Evolutionary conservation across 495 filamentous ascomycete species (phyloP).

Genomic region (Hypoxylon crocopeplum): DNA sequence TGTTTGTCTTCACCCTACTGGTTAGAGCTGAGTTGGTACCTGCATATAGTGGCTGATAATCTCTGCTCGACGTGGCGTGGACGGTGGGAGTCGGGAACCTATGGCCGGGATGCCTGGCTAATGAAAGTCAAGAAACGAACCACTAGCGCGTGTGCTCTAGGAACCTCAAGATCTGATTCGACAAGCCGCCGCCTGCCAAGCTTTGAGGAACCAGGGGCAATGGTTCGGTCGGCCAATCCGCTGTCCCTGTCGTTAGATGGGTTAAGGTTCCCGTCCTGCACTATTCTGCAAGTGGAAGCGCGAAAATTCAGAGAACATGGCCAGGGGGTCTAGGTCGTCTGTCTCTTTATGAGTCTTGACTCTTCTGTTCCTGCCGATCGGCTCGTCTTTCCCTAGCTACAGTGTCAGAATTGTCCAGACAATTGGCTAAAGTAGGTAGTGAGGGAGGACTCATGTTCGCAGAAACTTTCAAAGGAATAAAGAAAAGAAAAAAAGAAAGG

Average conservation of each 20-base stretch:
- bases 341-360: background rate
- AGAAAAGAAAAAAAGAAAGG: too few species aligned
- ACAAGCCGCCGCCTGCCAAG: conserved; percentile 19
- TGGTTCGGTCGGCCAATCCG: conserved; percentile 26
- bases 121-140: conserved; percentile 17
- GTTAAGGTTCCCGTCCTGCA: conserved; percentile 25
- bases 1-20: conserved; percentile 26
- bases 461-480: too few species aligned
- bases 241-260: conserved; percentile 23
- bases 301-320: too few species aligned
- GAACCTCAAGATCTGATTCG: conserved; percentile 21
- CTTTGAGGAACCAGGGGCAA: conserved; percentile 30
- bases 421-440: background rate
- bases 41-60: conserved; percentile 32
- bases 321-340: too few species aligned
- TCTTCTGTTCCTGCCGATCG: conserved; percentile 19
- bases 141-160: conserved; percentile 7
- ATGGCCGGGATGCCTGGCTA: conserved; percentile 20
- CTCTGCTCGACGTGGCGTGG: conserved; percentile 28
- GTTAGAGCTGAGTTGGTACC: conserved; percentile 28
- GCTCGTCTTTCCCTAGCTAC: conserved; percentile 19
- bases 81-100: conserved; percentile 22
- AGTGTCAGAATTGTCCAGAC: background rate
- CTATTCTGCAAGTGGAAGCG: conserved; percentile 15
- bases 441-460: conserved; percentile 1